Conservation (phyloP, 2,329 filamentous ascomycete genomes). For the Escovopsis weberi region DNA sequence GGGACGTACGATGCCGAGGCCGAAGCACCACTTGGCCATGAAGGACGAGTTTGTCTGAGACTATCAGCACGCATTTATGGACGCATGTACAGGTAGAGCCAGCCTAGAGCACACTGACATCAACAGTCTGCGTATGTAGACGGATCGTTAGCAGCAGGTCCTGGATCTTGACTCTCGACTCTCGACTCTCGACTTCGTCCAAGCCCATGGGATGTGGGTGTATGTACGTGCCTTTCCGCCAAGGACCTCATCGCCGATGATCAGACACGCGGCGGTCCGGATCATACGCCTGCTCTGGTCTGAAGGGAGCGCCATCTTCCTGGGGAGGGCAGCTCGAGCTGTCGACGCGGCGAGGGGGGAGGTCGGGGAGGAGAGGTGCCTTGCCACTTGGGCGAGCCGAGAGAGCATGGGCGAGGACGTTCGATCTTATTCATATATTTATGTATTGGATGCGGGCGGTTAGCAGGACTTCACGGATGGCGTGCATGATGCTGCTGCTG, state of each 20-base stretch:
- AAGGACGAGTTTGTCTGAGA: slow-evolving; percentile 48
- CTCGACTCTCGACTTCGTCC: neutral
- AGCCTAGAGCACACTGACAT: slow-evolving; percentile 13
- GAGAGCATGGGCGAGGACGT: slow-evolving; percentile 47
- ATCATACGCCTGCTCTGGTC: slow-evolving; percentile 52
- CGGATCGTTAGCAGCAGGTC: neutral
- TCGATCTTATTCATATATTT: neutral
- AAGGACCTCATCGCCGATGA: slow-evolving; percentile 95
- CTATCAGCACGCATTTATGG: slow-evolving; percentile 7
- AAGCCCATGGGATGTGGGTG: neutral
- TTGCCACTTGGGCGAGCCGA: slow-evolving; percentile 56
- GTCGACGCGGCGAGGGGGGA: slow-evolving; percentile 14
- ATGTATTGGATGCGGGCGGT: too few species aligned
- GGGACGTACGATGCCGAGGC: slow-evolving; percentile 39
- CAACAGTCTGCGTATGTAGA: slow-evolving; percentile 22
- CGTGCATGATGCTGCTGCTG: too few species aligned
- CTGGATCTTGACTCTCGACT: neutral
- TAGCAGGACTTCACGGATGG: neutral
- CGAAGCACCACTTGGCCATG: slow-evolving; percentile 51
- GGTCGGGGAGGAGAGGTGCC: slow-evolving; percentile 41
- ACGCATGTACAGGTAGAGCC: too few species aligned
- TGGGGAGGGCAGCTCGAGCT: slow-evolving; percentile 12
- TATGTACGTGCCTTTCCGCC: slow-evolving; percentile 66
- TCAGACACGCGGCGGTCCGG: slow-evolving; percentile 78
- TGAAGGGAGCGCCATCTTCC: slow-evolving; percentile 27